Base-by-base conservation (phyloP, 2,329 filamentous ascomycete genomes). In the Trichoderma cornu-damae region DNA sequence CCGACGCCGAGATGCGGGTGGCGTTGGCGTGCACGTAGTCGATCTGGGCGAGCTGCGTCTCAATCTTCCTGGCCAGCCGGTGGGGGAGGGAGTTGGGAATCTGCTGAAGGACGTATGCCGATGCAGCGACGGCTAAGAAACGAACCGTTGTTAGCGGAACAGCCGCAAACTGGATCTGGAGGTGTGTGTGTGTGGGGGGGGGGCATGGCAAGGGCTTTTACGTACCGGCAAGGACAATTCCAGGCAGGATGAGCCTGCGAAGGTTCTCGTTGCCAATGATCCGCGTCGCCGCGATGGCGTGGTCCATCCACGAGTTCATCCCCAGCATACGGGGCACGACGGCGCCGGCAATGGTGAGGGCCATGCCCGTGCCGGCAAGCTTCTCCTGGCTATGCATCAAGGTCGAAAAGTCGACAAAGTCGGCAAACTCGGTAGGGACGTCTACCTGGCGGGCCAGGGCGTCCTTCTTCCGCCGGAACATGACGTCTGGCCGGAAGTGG, bases 11-110 rank as follows among this genome's bases (percentile, higher is more conserved):
- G 67, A 99, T 95, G 54, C 94, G 89, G 16, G 82, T 79, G 43
- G 91, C 85, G 75, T 99, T 99, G 63, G 83, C 75, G 72, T 99
- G 94, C 1, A 94, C 89, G 69, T 97, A 99, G 75, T 99, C 94
- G 67, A 96, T 85, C 16, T 88, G 82, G 6, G 82, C 77, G 35
- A 99, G 85, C 66, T 91, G 89, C 30, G 83, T 77, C 2, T 90
- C 87, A 59, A 99, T 88, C 75, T 97, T 97, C 67, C 81, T 81
- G 40, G 88, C 87, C 5, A 99, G 83, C 9, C 91, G 90, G 53
- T 87, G 87, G 1, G 94, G 94, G 0, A 99, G 84, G 0, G 93
- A 94, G 54, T 87, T 83, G 18, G 94, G 94, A 62, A 99, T 95
- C 62, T 93, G 89, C 58, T 87, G 85, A 22, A 99, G 76, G 58